Evolutionary conservation across 176 grass and related monocot genomes (phyloP), one percentile per base, ranked within the genome.

Genomic region (Triticum dicoccoides): DNA sequence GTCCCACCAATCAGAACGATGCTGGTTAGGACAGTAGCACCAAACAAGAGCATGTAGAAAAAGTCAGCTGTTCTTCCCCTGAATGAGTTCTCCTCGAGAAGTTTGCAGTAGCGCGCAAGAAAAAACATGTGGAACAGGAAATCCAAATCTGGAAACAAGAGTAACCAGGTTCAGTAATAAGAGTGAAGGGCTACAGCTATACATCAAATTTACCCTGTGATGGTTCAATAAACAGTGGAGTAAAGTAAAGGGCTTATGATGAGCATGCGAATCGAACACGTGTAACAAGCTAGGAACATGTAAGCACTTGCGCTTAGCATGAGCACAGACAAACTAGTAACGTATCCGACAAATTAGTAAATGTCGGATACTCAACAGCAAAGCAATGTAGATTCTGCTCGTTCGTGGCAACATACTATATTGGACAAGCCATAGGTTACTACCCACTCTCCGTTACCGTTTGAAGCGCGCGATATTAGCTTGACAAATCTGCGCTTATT

Each of bases 91-190:
- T 99, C 97, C 91, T 99, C 97, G 10, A 99, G 92, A 78, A 99
- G 90, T 49, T 99, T 99, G 90, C 97, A 99, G 68, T 99, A 99
- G 23, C 97, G 92, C 0, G 97, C 94, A 82, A 99, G 94, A 79
- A 99, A 99, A 72, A 99, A 99, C 97, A 99, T 99, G 77, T 99
- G 97, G 85, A 99, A 99, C 23, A 99, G 94, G 29, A 99, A 99
- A 86, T 99, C 97, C 92, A 99, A 87, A 89, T 99, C 97, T 99
- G 88, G 33, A 79, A 64, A 84, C 47, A 89, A 61, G 25, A 80
- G 37, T 73, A 65, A 25, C 12, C 0, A 56, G 80, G 14, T 54
- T 83, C 62, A 59, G 73, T 41, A 14, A 20, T 35, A 80, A 80
- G 84, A 64, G 21, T 78, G n/a, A 79, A 68, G 30, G 29, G 21